Evolutionary conservation across 164 flowering plant genomes (phyloP), one percentile per base, ranked within the genome.

Genomic region (Aristolochia californica): DNA sequence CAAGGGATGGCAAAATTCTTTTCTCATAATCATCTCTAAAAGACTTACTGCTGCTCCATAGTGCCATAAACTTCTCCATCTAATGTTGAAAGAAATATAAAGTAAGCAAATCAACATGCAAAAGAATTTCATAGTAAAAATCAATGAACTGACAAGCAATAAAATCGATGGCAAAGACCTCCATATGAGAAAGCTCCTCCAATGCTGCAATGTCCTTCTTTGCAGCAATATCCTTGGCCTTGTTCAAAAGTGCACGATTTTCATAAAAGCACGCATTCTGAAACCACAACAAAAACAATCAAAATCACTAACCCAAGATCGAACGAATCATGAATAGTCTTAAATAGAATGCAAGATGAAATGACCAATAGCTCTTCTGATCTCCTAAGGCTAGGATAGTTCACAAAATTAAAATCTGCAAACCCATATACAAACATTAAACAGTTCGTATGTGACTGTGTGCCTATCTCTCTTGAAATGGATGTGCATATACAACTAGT

Each of bases 11-110:
- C 72, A 87, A 63, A 53, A 83, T 71, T 73, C 89, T 82, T 66
- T 66, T 82, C 70, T 81, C 85, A 64, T 93, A 93, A 70, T 88
- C 94, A 64, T 77, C 88, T 67, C 98, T 75, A 56, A 88, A 77
- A 11, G 77, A 76, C 74, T 91, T 91, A 45, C 56, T 71, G 44
- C 74, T 66, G 60, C 64, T 77, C 91, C 91, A 88, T n/a, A 60
- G 75, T 27, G 85, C 67, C 78, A 88, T 76, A 67, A 82, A 87
- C 18, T 82, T 81, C 68, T 88, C 89, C 53, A 76, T 77, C 98
- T 91, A 66, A 54, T 14, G 43, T 55, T 45, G 55, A 34, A 59
- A 15, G 43, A 50, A 14, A 21, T 14, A 7, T 12, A 2, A 43
- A 10, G 16, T 38, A 47, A 25, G 28, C 43, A 52, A 10, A 20